Evolutionary conservation across 2,329 filamentous ascomycete genomes (phyloP).

Genomic region (Pezicula rhizophila): DNA sequence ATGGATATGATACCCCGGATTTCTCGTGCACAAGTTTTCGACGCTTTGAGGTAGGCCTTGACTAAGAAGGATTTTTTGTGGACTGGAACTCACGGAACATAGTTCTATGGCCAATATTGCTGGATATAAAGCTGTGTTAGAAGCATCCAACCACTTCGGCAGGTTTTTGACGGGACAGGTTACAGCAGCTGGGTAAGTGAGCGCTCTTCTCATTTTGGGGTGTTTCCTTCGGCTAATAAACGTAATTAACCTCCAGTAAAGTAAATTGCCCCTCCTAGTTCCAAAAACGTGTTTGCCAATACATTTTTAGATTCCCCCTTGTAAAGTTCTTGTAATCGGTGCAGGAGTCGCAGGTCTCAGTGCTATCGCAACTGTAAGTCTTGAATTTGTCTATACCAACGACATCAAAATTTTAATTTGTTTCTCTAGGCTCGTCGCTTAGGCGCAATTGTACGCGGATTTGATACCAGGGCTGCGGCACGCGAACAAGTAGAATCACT

Average conservation of each 20-base stretch:
- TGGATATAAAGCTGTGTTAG: conserved; percentile 85
- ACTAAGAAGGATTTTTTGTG: neutral
- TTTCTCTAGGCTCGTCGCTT: conserved; percentile 60
- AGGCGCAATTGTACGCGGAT: conserved; percentile 84
- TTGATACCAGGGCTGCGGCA: conserved; percentile 83
- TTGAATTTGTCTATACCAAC: neutral
- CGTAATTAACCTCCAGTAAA: neutral
- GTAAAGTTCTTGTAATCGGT: conserved; percentile 85
- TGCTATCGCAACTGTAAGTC: conserved; percentile 68
- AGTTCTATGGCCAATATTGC: conserved; percentile 94
- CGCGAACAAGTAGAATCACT: conserved; percentile 87
- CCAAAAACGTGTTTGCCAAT: conserved; percentile 19
- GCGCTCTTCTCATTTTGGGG: neutral
- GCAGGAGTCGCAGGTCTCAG: conserved; percentile 84
- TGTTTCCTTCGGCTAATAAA: neutral
- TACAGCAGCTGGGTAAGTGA: conserved; percentile 67
- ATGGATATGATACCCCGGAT: conserved; percentile 94
- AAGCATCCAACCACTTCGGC: conserved; percentile 85
- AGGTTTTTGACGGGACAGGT: conserved; percentile 85
- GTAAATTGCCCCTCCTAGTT: neutral
- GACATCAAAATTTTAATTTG: conserved; percentile 2
- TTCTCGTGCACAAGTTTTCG: conserved; percentile 81
- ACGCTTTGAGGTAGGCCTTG: conserved; percentile 54
- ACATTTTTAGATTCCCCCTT: conserved; percentile 65
- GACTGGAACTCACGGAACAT: conserved; percentile 5